These are phyloP conservation scores for Ambrosiella beaveri DNA, from an alignment of 2,329 filamentous ascomycete genomes.

Conservation along the genomic window DNA sequence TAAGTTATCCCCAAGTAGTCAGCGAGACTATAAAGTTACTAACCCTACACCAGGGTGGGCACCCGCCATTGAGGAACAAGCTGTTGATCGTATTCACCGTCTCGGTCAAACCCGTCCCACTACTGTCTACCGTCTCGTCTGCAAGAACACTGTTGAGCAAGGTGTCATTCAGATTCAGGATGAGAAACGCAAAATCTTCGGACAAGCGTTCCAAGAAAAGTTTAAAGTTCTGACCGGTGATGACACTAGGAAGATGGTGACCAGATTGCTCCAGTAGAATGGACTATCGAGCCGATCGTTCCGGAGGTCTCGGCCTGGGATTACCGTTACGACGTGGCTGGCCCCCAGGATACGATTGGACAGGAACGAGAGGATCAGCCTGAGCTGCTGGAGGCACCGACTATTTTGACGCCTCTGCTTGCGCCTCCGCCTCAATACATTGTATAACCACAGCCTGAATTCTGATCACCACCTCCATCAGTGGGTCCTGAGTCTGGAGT, in stretches of 20 bases:
- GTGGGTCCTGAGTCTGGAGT: too few relatives aligned
- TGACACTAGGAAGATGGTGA: constrained; percentile 8
- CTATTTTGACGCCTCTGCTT: too few relatives aligned
- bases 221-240: constrained; percentile 17
- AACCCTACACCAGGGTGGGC: constrained; percentile 50
- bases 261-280: constrained; percentile 6
- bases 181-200: constrained; percentile 62
- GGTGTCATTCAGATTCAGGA: constrained; percentile 61
- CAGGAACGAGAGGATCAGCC: too few relatives aligned
- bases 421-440: too few relatives aligned
- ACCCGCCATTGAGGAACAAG: constrained; percentile 82
- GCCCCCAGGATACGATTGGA: too few relatives aligned
- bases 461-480: too few relatives aligned
- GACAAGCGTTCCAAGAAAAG: constrained; percentile 64
- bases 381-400: too few relatives aligned
- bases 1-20: constrained; percentile 18
- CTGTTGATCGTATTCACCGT: constrained; percentile 72
- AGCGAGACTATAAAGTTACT: neutral
- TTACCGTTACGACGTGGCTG: too few relatives aligned
- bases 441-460: too few relatives aligned
- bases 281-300: neutral
- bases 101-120: constrained; percentile 66
- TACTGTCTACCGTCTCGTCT: constrained; percentile 64
- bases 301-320: neutral
- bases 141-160: constrained; percentile 69